These are phyloP conservation scores for Lepidopterella palustris DNA, from an alignment of 495 filamentous ascomycete species.

Conservation along the genomic window DNA sequence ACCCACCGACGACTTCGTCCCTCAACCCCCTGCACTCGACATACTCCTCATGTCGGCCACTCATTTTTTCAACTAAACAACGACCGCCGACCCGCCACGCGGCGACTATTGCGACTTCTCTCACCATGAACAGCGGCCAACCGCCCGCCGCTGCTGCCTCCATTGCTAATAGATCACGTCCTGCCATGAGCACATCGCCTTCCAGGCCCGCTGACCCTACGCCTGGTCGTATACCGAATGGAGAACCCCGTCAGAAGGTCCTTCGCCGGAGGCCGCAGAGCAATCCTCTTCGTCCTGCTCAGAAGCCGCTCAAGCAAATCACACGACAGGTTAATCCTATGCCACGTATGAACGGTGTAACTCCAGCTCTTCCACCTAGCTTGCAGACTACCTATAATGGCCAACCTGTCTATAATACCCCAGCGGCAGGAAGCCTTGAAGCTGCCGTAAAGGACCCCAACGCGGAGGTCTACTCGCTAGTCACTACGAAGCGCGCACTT, in stretches of 20 bases:
- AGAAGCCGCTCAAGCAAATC: constrained; percentile 23
- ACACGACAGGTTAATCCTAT: constrained; percentile 13
- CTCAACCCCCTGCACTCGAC: background rate
- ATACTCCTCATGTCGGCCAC: background rate
- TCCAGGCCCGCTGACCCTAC: constrained; percentile 34
- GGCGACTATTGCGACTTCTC: constrained; percentile 5
- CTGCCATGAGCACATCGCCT: constrained; percentile 54
- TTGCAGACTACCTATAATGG: constrained; percentile 42
- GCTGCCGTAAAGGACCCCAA: constrained; percentile 43
- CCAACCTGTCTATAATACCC: constrained; percentile 14
- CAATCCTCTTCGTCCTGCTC: constrained; percentile 16
- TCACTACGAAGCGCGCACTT: constrained; percentile 72
- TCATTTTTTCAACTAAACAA: background rate
- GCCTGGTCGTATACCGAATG: constrained; percentile 16
- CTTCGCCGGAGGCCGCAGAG: constrained; percentile 6
- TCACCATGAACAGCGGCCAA: constrained; percentile 14
- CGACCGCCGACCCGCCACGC: background rate
- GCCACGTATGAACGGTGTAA: constrained; percentile 13
- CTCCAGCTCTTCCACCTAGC: background rate
- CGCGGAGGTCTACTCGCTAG: constrained; percentile 56
- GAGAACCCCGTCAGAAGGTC: constrained; percentile 3
- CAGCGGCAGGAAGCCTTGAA: constrained; percentile 26
- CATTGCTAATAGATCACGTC: constrained; percentile 10
- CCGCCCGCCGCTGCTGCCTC: constrained; percentile 5
- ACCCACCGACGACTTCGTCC: background rate